Evolutionary conservation across 176 grass and related monocot species (phyloP).

Genomic region (Lolium rigidum): DNA sequence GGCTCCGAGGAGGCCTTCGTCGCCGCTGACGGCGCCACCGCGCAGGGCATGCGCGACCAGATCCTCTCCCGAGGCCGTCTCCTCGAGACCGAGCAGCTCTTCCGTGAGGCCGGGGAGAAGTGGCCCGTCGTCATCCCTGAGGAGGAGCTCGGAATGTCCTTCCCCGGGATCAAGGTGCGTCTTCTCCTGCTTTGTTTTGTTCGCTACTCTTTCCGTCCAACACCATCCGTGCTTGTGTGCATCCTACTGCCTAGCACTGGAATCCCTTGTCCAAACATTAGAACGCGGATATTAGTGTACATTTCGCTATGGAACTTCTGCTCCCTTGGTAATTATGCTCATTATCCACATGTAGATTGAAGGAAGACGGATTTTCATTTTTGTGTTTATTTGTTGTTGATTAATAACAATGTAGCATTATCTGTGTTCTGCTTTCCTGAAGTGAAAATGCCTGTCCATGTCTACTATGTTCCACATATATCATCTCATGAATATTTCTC

Average conservation of each 20-base stretch:
- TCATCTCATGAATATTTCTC: background rate
- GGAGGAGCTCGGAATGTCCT: slow-evolving; percentile 76
- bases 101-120: slow-evolving; percentile 75
- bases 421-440: background rate
- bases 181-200: background rate
- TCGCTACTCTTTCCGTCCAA: slow-evolving; percentile 36
- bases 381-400: no score
- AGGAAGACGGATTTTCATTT: no score
- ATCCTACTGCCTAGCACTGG: background rate
- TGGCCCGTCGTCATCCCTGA: slow-evolving; percentile 89
- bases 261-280: background rate
- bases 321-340: background rate
- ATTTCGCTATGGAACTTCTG: background rate
- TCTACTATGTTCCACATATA: background rate
- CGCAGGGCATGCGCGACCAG: slow-evolving; percentile 76
- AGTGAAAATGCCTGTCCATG: background rate
- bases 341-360: no score
- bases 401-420: background rate
- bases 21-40: slow-evolving; percentile 61
- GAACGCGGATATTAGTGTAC: background rate
- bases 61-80: slow-evolving; percentile 78
- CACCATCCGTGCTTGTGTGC: slow-evolving; percentile 16
- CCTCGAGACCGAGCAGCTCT: slow-evolving; percentile 90
- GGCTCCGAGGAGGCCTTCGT: slow-evolving; percentile 77
- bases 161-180: slow-evolving; percentile 81